A percentile compares a stretch with the other conserved stretches of the same genome.
phyloP scores from a whole-genome alignment of 73 alveolate genomes.

The Blepharisma stoltei region DNA sequence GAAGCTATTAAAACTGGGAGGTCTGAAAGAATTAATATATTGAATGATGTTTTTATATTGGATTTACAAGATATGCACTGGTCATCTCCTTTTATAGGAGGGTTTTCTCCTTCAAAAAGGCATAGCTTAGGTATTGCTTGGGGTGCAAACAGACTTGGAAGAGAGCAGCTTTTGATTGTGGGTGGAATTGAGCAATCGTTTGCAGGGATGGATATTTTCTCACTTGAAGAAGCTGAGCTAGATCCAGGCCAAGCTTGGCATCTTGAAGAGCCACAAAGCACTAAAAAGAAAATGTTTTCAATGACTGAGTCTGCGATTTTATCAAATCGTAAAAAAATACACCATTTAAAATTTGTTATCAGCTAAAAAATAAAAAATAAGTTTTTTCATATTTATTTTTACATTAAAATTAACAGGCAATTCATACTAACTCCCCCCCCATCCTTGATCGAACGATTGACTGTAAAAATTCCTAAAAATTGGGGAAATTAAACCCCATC shows the following conservation, averaged over 20 bases:
- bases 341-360: no score
- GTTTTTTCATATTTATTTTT: no score
- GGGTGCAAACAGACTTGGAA: not conserved
- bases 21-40: not conserved
- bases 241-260: not conserved
- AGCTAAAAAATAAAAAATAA: no score
- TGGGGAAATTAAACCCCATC: no score
- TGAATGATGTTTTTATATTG: constrained; percentile 2
- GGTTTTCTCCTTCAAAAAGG: constrained; percentile 15
- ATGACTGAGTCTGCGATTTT: not conserved
- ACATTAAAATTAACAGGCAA: no score
- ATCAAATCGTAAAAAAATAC: constrained; percentile 4
- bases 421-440: no score
- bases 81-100: constrained; percentile 20
- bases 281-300: not conserved
- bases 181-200: constrained; percentile 11
- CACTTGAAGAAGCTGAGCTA: not conserved
- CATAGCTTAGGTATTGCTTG: constrained; percentile 17
- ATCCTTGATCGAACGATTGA: no score
- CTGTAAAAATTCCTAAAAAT: no score
- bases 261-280: constrained; percentile 13
- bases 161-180: not conserved
- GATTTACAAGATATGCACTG: constrained; percentile 13
- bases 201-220: constrained; percentile 22
- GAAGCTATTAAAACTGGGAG: not conserved